Evolutionary conservation across 2,329 filamentous ascomycete genomes (phyloP), one percentile per base, ranked within the genome.

Genomic region (Penicillium vulpinum): DNA sequence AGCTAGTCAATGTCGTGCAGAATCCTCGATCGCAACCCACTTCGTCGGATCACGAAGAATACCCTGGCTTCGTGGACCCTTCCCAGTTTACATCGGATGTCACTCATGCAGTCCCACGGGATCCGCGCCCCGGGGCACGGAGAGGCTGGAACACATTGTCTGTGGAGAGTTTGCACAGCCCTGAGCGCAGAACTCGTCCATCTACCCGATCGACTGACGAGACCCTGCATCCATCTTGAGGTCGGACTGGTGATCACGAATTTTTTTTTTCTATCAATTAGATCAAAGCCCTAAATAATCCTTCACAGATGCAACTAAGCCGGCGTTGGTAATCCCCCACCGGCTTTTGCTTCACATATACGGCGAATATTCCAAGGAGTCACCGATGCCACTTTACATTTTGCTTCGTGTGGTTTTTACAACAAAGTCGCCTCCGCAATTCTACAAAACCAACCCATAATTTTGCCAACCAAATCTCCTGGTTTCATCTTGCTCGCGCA

Each of bases 11-110:
- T 0, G 65, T 78, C n/a, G 75, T 77, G 33, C 69, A 73, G 28
- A 61, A 60, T 2, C 62, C 66, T 22, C 64, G 62, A 11, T 69
- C 70, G 18, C 67, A 70, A 16, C 67, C 67, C 0, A 73, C 65
- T 6, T 73, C 71, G 2, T 62, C 62, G 3, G 70, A 72, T 28
- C 59, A 63, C 11, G 72, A 75, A 11, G 69, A 76, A 21, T 73
- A 72, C 43, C 75, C 75, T 1, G 71, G 72, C 22, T 78, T 78
- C 51, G 76, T 78, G 26, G 71, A 78, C 48, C 70, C 76, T 5
- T 66, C 69, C 7, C 73, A 74, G 45, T 59, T 77, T 41, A 73
- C 69, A 5, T 65, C 67, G 6, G 75, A 77, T 59, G 64, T 77
- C 6, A 77, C 74, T 1, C 74, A 70, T 58, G 73, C 75, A 0